phyloP scores from a whole-genome alignment of 371 early-diverging fungal species.

The Mucor sp. region DNA sequence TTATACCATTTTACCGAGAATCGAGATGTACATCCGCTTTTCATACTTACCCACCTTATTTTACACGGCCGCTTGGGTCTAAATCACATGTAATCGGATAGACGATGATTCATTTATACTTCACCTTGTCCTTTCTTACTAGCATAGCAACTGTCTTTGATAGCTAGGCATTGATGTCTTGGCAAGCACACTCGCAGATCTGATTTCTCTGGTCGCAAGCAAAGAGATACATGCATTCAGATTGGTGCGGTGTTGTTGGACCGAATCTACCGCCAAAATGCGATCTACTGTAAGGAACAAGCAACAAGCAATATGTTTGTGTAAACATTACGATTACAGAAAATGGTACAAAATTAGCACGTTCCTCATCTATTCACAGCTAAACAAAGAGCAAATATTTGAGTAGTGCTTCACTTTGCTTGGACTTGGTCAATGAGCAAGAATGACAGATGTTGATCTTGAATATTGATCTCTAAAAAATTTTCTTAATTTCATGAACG shows the following conservation, averaged over 20 bases:
- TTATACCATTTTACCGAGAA: not conserved
- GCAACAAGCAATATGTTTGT: not conserved
- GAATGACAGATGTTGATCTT: slow-evolving; percentile 1
- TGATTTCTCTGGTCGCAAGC: not conserved
- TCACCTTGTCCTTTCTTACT: not conserved
- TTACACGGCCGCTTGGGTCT: not conserved
- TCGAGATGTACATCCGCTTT: not conserved
- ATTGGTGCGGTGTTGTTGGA: slow-evolving; percentile 4
- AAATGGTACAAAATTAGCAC: not conserved
- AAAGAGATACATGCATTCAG: not conserved
- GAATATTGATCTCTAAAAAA: slow-evolving; percentile 2
- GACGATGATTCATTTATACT: not conserved
- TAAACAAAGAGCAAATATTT: not conserved
- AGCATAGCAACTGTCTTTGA: not conserved
- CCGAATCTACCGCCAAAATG: not conserved
- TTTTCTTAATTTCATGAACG: not conserved
- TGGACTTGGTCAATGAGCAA: not conserved
- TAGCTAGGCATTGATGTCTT: not conserved
- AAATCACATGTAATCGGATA: not conserved
- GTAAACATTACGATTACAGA: slow-evolving; percentile 6
- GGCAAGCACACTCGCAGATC: not conserved
- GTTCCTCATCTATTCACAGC: not conserved
- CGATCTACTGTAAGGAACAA: not conserved
- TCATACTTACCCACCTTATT: not conserved
- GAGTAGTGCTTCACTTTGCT: not conserved